Evolutionary conservation across 1,284 basidiomycete species (phyloP), one percentile per base, ranked within the genome.

Genomic region (Malassezia slooffiae): DNA sequence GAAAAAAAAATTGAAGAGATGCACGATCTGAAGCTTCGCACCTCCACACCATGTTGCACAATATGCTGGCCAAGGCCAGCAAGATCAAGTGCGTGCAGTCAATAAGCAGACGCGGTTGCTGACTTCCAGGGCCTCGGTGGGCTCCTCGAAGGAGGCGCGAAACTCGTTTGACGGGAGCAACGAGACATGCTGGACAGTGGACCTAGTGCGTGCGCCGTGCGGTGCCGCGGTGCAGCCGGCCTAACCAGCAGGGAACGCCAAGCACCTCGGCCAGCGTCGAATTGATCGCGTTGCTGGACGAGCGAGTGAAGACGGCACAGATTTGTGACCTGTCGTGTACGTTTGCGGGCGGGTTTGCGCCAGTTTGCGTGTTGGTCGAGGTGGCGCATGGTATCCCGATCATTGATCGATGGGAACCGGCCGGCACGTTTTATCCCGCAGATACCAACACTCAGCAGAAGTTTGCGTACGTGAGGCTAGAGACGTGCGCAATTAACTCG

Each of bases 21-120:
- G 67, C 31, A 74, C 72, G 36, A 65, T 45, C 10, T 58, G 53
- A 12, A 77, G 63, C 61, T 77, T 70, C 24, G 71, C 70, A 22
- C 29, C 29, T 34, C 16, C 32, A 34, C 32, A 34, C 32, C 19
- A 34, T 21, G 32, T 16, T 3, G 27, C 15, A 26, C 15, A 43
- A 43, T 24, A 23, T 47, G 28, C 29, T 48, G 26, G 23, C 21
- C 16, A 8, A n/a, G 16, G 45, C 39, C 2, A 13, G 30, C 13
- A 42, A 41, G 17, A 7, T 26, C 24, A 26, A 26, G 24, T 26
- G 24, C 24, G 33, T 48, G 15, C 15, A 15, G 29, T 41, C 15
- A 12, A 7, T 4, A 34, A 8, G 24, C 24, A 6, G 24, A 6
- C 24, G 24, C 24, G 24, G 37, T 38, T 16, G 7, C 4, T 13